phyloP scores from a whole-genome alignment of 257 asterid species.

The Solanum pimpinellifolium region DNA sequence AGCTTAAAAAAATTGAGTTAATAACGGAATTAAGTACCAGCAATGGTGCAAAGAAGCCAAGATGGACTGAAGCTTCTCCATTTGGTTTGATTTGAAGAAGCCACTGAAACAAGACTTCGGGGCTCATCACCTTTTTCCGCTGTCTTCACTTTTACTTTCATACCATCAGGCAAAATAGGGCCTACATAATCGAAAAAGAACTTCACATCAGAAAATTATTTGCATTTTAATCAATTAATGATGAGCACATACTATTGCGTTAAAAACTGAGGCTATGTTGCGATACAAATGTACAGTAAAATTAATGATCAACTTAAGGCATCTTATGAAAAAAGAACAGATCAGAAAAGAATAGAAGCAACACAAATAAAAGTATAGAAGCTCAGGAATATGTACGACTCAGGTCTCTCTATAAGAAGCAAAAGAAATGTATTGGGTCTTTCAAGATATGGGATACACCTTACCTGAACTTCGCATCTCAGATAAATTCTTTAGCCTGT shows the following conservation, averaged over 20 bases:
- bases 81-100: slow-evolving; percentile 21
- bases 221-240: neutral
- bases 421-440: neutral
- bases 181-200: neutral
- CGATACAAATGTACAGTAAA: neutral
- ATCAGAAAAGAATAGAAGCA: neutral
- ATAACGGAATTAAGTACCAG: slow-evolving; percentile 35
- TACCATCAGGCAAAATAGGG: slow-evolving; percentile 7
- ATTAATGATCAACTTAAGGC: neutral
- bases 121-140: neutral
- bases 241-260: neutral
- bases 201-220: neutral
- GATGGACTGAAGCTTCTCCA: slow-evolving; percentile 38
- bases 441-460: neutral
- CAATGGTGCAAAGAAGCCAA: slow-evolving; percentile 73
- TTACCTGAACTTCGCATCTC: neutral
- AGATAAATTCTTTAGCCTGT: neutral
- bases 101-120: neutral
- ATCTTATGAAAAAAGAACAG: neutral
- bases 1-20: neutral
- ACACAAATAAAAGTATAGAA: neutral
- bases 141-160: slow-evolving; percentile 18
- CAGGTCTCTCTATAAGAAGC: neutral
- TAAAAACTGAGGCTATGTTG: neutral
- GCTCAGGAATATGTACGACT: neutral